These are phyloP conservation scores for Lasiodiplodia citricola DNA, from an alignment of 2,329 filamentous ascomycete species.

Conservation along the genomic window DNA sequence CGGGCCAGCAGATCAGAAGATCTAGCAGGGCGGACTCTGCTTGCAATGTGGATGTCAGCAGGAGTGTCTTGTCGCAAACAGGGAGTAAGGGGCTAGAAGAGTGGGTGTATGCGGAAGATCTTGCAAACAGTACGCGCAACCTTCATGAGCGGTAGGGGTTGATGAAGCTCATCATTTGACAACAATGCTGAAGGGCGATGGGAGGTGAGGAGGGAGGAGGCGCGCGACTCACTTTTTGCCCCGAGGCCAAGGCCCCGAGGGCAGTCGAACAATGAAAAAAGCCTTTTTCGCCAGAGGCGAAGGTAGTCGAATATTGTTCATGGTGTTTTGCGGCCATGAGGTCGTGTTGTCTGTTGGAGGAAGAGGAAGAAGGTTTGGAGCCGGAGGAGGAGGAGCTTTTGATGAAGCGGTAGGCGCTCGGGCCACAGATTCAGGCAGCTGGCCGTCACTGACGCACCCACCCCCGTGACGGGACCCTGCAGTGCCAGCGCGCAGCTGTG, in stretches of 20 bases:
- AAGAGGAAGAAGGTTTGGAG: neutral
- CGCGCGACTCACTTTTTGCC: neutral
- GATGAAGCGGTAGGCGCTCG: neutral
- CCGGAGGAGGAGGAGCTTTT: neutral
- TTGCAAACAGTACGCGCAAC: neutral
- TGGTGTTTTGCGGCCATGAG: neutral
- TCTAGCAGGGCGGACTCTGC: too few species aligned
- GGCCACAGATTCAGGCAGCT: neutral
- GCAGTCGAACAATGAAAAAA: neutral
- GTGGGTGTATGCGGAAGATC: neutral
- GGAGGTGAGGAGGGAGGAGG: neutral
- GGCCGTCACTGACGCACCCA: neutral
- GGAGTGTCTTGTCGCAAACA: neutral
- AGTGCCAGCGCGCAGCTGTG: neutral
- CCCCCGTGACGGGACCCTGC: neutral
- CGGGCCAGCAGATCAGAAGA: too few species aligned
- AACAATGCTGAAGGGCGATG: neutral
- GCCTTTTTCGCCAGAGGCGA: neutral
- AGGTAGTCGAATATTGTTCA: neutral
- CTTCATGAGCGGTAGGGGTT: neutral
- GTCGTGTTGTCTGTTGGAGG: neutral
- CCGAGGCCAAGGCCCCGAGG: neutral
- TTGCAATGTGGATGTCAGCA: neutral
- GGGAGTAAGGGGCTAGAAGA: neutral
- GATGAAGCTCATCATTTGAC: neutral